Evolutionary conservation across 495 filamentous ascomycete genomes (phyloP), one percentile per base, ranked within the genome.

Genomic region (Endocarpon pusillum): DNA sequence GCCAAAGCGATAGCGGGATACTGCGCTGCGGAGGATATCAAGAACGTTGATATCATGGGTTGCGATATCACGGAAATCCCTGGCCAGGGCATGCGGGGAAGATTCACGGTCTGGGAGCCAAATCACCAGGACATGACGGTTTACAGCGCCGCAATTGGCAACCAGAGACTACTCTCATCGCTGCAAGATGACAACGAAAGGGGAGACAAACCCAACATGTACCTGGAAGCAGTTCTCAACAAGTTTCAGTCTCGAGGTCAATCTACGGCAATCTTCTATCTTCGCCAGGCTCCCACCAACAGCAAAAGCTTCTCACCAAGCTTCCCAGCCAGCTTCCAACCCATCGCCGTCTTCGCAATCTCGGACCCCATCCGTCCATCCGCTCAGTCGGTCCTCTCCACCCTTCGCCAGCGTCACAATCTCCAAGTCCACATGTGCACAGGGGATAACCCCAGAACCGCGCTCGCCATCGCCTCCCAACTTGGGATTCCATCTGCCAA

Each of bases 351-450:
- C n/a, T 62, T 66, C 20, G 80, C 80, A 11, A 68, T 33, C 52
- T 73, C 39, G 43, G 87, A 96, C 45, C 74, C 80, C 1, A 64
- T 94, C 41, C 80, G 89, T 3, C 71, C 75, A 3, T 82, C 91
- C 48, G 73, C 87, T 1, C 49, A 61, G 14, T 40, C 50, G 4
- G 69, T 87, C 19, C 69, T 94, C 43, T 46, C 53, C 4, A 58
- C 74, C n/a, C 73, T 96, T 4, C 66, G 73, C 35, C 52, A 67
- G 16, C 67, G 64, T 18, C 61, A 48, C 18, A 12, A 17, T 19
- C 73, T 81, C 34, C 62, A 69, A 2, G 78, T 92, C 18, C 94
- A 75, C 71, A 92, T 96, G 82, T 75, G 92, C 28, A 89, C 84
- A 3, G 87, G 87, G 11, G 87, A 96, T 52, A 66, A 66, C 42